A percentile compares a stretch with the other conserved stretches of the same genome.
Conservation (phyloP, 2,329 filamentous ascomycete genomes). For the Ceratocystis ficicola region DNA sequence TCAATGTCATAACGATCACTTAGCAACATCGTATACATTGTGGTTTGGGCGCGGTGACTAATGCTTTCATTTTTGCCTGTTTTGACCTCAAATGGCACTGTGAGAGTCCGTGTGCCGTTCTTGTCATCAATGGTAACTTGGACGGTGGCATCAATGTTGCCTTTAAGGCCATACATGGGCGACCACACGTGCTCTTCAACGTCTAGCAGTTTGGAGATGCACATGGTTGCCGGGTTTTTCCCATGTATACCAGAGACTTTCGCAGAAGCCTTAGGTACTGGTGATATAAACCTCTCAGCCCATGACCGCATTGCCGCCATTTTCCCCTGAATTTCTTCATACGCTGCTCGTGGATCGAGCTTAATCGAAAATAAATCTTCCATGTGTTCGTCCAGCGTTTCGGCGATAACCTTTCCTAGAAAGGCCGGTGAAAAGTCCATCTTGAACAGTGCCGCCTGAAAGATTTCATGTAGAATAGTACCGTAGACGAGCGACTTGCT, state of each 20-base stretch:
- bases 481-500: slow-evolving; percentile 79
- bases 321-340: slow-evolving; percentile 70
- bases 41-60: slow-evolving; percentile 83
- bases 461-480: slow-evolving; percentile 86
- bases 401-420: slow-evolving; percentile 53
- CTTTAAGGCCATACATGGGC: slow-evolving; percentile 91
- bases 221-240: slow-evolving; percentile 64
- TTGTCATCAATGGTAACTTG: slow-evolving; percentile 71
- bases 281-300: slow-evolving; percentile 69
- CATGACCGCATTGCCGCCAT: slow-evolving; percentile 70
- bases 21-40: slow-evolving; percentile 81
- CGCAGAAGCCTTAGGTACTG: slow-evolving; percentile 55
- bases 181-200: slow-evolving; percentile 98
- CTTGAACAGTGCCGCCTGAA: slow-evolving; percentile 74
- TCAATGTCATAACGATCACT: slow-evolving; percentile 93
- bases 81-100: slow-evolving; percentile 90
- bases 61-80: slow-evolving; percentile 75
- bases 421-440: slow-evolving; percentile 69
- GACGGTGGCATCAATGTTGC: slow-evolving; percentile 94
- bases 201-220: slow-evolving; percentile 84
- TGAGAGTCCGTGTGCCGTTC: slow-evolving; percentile 53
- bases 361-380: slow-evolving; percentile 85
- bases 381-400: slow-evolving; percentile 61
- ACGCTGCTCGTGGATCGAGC: slow-evolving; percentile 57
- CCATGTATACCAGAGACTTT: slow-evolving; percentile 62